These are phyloP conservation scores for Sporothrix schenckii DNA, from an alignment of 2,329 filamentous ascomycete genomes.

Conservation along the genomic window DNA sequence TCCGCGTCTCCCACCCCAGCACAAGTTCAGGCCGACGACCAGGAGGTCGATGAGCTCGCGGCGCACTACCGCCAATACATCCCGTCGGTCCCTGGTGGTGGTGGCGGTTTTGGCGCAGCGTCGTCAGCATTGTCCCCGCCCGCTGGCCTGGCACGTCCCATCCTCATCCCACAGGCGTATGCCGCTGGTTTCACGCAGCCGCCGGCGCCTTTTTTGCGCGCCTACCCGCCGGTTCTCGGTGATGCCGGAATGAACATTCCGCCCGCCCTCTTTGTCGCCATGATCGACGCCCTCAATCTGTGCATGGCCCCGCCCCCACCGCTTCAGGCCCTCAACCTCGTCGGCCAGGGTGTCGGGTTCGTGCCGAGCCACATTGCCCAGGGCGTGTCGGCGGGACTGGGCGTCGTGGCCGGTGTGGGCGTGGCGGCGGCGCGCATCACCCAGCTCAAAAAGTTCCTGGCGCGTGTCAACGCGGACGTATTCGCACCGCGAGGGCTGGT, in stretches of 20 bases:
- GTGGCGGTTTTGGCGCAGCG: too few species aligned
- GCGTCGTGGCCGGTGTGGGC: neutral
- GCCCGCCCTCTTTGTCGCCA: neutral
- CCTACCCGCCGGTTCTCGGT: neutral
- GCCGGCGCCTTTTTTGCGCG: neutral
- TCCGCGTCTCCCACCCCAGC: neutral
- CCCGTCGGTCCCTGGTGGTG: neutral
- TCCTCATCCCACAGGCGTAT: conserved; percentile 5
- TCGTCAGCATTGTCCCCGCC: neutral
- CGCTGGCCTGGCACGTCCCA: neutral
- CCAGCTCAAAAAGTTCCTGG: neutral
- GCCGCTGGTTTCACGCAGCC: neutral
- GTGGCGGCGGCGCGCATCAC: conserved; percentile 11
- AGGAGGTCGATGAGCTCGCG: conserved; percentile 2
- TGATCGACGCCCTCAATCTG: neutral
- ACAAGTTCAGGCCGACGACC: neutral
- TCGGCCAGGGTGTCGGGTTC: neutral
- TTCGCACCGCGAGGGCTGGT: conserved; percentile 1
- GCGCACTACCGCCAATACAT: conserved; percentile 6
- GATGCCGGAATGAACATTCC: neutral
- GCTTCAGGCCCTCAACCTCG: neutral
- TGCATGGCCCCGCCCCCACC: conserved; percentile 1
- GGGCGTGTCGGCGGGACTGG: neutral
- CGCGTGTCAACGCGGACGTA: neutral
- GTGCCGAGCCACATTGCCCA: conserved; percentile 16